phyloP scores from a whole-genome alignment of 1,284 basidiomycete species.

The Cryptococcus floricola region DNA sequence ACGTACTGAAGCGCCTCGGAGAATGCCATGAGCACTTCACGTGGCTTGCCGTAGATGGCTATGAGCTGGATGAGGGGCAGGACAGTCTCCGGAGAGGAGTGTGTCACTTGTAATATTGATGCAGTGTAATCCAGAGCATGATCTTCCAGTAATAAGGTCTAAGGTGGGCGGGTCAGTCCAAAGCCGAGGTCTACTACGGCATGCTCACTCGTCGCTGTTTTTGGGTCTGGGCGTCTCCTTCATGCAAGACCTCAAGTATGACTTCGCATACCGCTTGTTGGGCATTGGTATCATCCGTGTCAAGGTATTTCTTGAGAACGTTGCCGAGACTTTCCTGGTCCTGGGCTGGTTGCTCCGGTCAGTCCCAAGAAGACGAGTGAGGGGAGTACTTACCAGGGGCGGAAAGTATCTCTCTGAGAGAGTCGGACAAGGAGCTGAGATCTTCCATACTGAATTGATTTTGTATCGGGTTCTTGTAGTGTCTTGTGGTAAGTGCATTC shows the following conservation, averaged over 20 bases:
- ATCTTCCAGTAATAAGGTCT: slow-evolving; percentile 12
- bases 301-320: slow-evolving; percentile 12
- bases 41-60: slow-evolving; percentile 15
- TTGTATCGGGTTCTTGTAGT: no score
- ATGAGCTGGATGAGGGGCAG: slow-evolving; percentile 15
- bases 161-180: neutral
- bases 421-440: neutral
- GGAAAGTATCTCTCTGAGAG: neutral
- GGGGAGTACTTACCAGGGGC: neutral
- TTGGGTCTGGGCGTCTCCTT: slow-evolving; percentile 1
- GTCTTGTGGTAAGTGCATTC: no score
- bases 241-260: slow-evolving; percentile 8
- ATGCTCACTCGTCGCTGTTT: slow-evolving; percentile 6
- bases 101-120: slow-evolving; percentile 8
- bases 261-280: slow-evolving; percentile 12
- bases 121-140: slow-evolving; percentile 15
- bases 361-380: neutral
- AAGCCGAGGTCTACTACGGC: neutral
- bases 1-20: slow-evolving; percentile 25
- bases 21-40: slow-evolving; percentile 32
- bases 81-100: neutral
- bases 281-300: slow-evolving; percentile 1
- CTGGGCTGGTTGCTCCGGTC: neutral
- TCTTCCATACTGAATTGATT: neutral
- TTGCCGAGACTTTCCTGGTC: slow-evolving; percentile 2